Conservation (phyloP, 2,329 filamentous ascomycete species). For the Truncatella angustata region DNA sequence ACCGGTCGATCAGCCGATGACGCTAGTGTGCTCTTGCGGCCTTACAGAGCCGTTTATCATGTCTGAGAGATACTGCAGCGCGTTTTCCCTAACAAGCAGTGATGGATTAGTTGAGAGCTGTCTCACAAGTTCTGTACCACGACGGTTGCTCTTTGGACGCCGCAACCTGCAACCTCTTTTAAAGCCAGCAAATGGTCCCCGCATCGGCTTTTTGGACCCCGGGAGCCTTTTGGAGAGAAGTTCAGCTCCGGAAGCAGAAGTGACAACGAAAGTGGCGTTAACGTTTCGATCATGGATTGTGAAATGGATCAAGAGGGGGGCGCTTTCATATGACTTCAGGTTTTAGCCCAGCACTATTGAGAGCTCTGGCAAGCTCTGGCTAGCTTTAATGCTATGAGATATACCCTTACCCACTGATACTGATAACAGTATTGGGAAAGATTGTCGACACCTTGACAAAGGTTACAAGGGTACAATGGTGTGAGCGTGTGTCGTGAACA, state of each 20-base stretch:
- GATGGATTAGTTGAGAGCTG: neutral
- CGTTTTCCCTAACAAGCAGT: no score
- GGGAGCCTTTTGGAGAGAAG: no score
- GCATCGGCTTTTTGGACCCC: no score
- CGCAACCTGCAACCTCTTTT: neutral
- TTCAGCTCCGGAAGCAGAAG: neutral
- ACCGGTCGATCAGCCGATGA: no score
- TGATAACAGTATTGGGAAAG: neutral
- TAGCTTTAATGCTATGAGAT: neutral
- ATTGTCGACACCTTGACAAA: no score
- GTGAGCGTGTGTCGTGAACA: neutral
- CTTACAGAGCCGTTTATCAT: no score
- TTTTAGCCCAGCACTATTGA: neutral
- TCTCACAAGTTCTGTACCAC: neutral
- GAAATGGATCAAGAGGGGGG: neutral
- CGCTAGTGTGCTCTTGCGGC: no score
- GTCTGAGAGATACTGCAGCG: no score
- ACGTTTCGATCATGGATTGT: neutral
- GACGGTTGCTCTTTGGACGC: neutral
- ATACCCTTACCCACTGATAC: neutral
- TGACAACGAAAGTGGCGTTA: constrained; percentile 2
- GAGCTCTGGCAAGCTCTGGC: neutral
- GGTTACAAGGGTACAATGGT: neutral
- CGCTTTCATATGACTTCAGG: neutral
- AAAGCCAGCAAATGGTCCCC: no score